Percentiles rank a stretch among this genome's conserved stretches.
Evolutionary conservation across 148 eudicot genomes (phyloP).

Genomic region (Nepenthes mirabilis): DNA sequence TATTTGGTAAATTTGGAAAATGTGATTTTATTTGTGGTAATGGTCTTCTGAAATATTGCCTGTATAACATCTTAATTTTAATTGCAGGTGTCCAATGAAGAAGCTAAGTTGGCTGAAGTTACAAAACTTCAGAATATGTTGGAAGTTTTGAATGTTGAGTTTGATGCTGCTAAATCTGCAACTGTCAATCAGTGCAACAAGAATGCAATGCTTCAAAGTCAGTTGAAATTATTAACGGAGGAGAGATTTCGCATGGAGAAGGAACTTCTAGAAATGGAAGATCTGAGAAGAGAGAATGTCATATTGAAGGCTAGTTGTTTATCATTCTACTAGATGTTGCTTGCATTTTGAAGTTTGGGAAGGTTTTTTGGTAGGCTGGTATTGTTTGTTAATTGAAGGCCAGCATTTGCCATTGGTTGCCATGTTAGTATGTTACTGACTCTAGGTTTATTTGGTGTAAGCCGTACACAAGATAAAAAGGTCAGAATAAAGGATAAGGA

Average conservation of each 20-base stretch:
- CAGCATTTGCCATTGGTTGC: too few species aligned
- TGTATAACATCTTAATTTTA: conserved; percentile 2
- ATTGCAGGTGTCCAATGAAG: conserved; percentile 82
- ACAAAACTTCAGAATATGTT: conserved; percentile 56
- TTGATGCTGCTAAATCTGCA: conserved; percentile 76
- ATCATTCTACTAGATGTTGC: not conserved
- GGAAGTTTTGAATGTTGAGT: conserved; percentile 49
- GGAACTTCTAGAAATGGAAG: conserved; percentile 38
- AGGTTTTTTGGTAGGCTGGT: too few species aligned
- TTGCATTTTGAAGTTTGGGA: too few species aligned
- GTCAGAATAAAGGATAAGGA: too few species aligned
- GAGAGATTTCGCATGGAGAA: conserved; percentile 63
- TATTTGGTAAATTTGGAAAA: not conserved
- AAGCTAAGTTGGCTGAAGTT: conserved; percentile 57
- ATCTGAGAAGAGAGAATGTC: conserved; percentile 54
- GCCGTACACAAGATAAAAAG: too few species aligned
- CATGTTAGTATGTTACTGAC: too few species aligned
- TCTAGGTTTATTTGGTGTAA: too few species aligned
- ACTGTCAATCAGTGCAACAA: conserved; percentile 48
- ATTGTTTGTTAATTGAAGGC: too few species aligned
- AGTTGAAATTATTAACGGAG: conserved; percentile 45
- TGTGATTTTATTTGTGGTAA: not conserved
- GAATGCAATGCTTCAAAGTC: conserved; percentile 51
- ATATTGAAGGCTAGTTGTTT: conserved; percentile 41
- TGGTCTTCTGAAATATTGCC: not conserved